Base-by-base conservation (phyloP, 345 rosid genomes). In the Salix suchowensis region DNA sequence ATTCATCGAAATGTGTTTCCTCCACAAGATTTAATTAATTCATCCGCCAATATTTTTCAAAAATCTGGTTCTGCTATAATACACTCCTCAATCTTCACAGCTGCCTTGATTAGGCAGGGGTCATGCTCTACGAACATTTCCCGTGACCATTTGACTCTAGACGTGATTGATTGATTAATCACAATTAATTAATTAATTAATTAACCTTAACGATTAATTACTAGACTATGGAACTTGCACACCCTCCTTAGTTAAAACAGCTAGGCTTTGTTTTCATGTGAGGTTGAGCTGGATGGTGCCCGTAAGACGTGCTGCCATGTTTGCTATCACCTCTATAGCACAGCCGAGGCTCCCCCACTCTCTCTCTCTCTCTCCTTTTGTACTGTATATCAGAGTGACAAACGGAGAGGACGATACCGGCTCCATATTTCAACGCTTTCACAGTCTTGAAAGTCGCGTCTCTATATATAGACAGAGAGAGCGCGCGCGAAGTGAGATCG, bases 321-420 rank as follows among this genome's bases (percentile, higher is more conserved):
- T 42, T 10, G 80, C 65, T 62, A 71, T 36, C 64, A 24, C 39
- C 28, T 55, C 23, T 19, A 4, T 10, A 67, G 4, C 16, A 10
- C 75, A 36, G 7, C 37, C 37, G 23, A 36, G 74, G 82, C 72
- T 68, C 26, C 26, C 76, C 78, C 60, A 74, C 74, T 24, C 77
- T 34, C 23, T 52, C 30, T 32, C 32, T 55, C 42, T 67, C 64
- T 36, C 68, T 72, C 46, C 46, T 65, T 50, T 44, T 65, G 58
- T 70, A 81, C 89, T 88, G 91, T 86, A 84, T 84, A 82, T 82
- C 86, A 85, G 91, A 87, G 89, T 87, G 94, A 89, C 93, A 89
- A 89, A 89, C 82, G 94, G 94, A 91, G 93, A 88, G 86, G 93
- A 88, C 96, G 92, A 89, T 84, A 82, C 92, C 77, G 82, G 96